A percentile compares a stretch with the other conserved stretches of the same genome.
Evolutionary conservation across 768 basidiomycete species (phyloP).

Genomic region (Naganishia vishniacii): DNA sequence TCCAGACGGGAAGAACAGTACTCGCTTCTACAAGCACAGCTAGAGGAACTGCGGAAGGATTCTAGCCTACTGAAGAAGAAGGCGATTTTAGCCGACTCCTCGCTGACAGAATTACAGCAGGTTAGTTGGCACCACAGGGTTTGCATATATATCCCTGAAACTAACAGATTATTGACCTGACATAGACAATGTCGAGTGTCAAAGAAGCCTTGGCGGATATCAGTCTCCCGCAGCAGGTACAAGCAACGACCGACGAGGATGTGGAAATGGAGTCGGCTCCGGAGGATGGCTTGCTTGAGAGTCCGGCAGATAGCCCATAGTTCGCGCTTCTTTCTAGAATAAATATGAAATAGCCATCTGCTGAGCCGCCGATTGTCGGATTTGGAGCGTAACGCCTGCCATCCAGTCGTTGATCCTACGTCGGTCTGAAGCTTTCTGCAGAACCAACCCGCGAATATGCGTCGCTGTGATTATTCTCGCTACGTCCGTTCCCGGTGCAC

Average conservation of each 20-base stretch:
- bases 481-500: too few species aligned
- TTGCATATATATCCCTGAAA: neutral
- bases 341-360: too few species aligned
- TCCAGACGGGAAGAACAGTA: constrained; percentile 6
- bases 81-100: constrained; percentile 5
- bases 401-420: too few species aligned
- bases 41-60: neutral
- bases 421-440: too few species aligned
- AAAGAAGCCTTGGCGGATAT: constrained; percentile 4
- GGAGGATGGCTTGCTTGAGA: neutral
- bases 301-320: neutral
- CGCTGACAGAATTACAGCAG: constrained; percentile 3
- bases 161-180: neutral
- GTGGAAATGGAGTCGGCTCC: neutral
- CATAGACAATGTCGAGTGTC: neutral
- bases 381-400: too few species aligned
- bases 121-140: neutral
- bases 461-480: too few species aligned
- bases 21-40: neutral
- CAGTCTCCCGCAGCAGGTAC: neutral
- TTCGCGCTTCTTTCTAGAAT: too few species aligned
- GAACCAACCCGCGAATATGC: too few species aligned
- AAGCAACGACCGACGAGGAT: neutral
- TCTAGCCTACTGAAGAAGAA: constrained; percentile 10
- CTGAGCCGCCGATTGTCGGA: too few species aligned